Base-by-base conservation (phyloP, 1,139 yeast species). In the Candida pseudoviswanathii region DNA sequence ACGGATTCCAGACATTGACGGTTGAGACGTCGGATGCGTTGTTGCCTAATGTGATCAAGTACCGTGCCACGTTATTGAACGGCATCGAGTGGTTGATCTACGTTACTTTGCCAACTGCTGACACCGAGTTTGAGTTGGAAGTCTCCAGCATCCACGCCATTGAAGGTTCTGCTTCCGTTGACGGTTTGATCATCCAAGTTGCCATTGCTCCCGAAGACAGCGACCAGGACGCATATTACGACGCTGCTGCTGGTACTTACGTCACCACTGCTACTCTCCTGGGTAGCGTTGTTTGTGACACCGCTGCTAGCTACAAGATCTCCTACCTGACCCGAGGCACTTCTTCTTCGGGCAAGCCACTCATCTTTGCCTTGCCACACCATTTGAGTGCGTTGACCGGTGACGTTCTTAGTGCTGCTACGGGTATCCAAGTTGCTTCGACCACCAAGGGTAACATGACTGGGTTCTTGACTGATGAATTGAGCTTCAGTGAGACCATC, bases 351-450 rank as follows among this genome's bases (percentile, higher is more conserved):
- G 84, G 84, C 3, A 65, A 66, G 6, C 75, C 87, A 7, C 67
- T 86, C 44, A 66, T 86, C 3, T 88, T 82, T 65, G 88, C 89
- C 6, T 74, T 86, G 48, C 91, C 94, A 22, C 96, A 89, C 65
- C 95, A 86, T 52, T 73, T 81, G 44, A 71, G 68, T 33, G 77
- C 88, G 1, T 70, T 87, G 53, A 63, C 75, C 29, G 51, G 69
- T 2, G 62, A 64, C 2, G 71, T 77, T 48, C 48, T 67, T 4
- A 55, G 63, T 2, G 59, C 69, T 2, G 64, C 71, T 34, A 82
- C 89, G 25, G 81, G 80, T 27, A 71, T 84, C 44, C 61, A 68
- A 16, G 65, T 84, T 42, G 71, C 74, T 32, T 83, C 91, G 0
- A 75, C 85, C 27, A 80, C 87, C 46, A 86, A 86, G 70, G 96